Evolutionary conservation across 2,329 filamentous ascomycete genomes (phyloP).

Genomic region (Didymella pinodella): DNA sequence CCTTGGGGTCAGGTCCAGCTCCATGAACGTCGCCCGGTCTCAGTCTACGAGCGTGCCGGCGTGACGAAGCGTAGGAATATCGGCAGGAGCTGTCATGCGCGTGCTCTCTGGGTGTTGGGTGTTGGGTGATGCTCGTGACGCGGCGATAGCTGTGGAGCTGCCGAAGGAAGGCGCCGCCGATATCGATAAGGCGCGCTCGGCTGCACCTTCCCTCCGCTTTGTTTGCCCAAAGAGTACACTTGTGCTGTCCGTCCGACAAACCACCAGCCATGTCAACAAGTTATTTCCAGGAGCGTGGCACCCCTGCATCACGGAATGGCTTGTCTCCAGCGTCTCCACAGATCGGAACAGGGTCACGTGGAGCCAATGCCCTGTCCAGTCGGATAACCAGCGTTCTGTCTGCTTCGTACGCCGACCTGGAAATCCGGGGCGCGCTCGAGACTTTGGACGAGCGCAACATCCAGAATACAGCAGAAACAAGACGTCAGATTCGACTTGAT

Average conservation of each 20-base stretch:
- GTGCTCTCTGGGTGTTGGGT: constrained; percentile 23
- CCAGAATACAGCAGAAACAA: constrained; percentile 77
- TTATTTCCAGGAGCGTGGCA: constrained; percentile 44
- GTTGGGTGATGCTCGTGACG: constrained; percentile 38
- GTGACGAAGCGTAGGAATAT: constrained; percentile 25
- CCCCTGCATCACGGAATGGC: constrained; percentile 38
- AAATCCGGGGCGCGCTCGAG: constrained; percentile 84
- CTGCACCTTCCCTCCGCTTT: constrained; percentile 27
- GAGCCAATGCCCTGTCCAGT: constrained; percentile 74
- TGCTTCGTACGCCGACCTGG: constrained; percentile 88
- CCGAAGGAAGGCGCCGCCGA: constrained; percentile 9
- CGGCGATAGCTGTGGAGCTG: constrained; percentile 12
- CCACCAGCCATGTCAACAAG: constrained; percentile 40
- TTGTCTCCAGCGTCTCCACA: constrained; percentile 40
- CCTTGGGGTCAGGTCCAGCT: constrained; percentile 25
- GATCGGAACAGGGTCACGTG: constrained; percentile 33
- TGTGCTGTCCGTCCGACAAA: constrained; percentile 10
- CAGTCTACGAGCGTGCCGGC: constrained; percentile 32
- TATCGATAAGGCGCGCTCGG: constrained; percentile 40
- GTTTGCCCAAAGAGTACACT: constrained; percentile 27
- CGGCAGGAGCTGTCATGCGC: constrained; percentile 36
- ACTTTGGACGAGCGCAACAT: constrained; percentile 77
- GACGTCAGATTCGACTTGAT: constrained; percentile 80
- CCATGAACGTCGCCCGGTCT: constrained; percentile 32
- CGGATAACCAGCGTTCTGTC: constrained; percentile 88